phyloP scores from a whole-genome alignment of 306 rosid species.

The Amphicarpaea edgeworthii region DNA sequence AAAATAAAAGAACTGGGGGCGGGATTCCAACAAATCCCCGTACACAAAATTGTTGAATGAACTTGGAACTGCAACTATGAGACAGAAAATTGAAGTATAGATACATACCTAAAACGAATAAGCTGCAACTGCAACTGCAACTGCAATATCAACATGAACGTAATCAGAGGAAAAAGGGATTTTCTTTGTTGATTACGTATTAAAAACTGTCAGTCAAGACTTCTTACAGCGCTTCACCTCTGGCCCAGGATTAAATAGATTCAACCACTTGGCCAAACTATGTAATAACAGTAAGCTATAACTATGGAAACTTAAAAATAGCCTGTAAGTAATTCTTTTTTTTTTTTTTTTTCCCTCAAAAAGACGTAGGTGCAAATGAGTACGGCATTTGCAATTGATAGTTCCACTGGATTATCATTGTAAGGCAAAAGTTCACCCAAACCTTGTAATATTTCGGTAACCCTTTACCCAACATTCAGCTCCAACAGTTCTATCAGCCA shows the following conservation, averaged over 20 bases:
- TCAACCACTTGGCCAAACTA: conserved; percentile 44
- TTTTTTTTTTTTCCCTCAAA: conserved; percentile 48
- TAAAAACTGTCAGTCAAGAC: conserved; percentile 46
- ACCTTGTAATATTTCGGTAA: conserved; percentile 41
- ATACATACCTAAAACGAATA: conserved; percentile 6
- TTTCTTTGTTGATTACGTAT: conserved; percentile 52
- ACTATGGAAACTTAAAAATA: conserved; percentile 50
- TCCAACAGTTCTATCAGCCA: conserved; percentile 73
- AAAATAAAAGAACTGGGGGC: neutral
- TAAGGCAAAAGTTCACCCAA: conserved; percentile 47
- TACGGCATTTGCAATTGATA: conserved; percentile 73
- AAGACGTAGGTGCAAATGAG: conserved; percentile 55
- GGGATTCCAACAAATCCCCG: neutral
- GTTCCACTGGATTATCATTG: conserved; percentile 61
- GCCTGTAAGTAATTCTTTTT: conserved; percentile 62
- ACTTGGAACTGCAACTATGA: neutral
- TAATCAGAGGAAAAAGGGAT: conserved; percentile 31
- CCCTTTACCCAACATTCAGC: conserved; percentile 44
- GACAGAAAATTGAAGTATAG: neutral
- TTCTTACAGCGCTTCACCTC: conserved; percentile 48
- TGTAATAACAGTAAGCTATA: conserved; percentile 39
- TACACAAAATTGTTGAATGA: neutral
- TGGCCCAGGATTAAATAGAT: conserved; percentile 45
- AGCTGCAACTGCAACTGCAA: no score
- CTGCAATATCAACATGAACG: no score